A percentile compares a stretch with the other conserved stretches of the same genome.
Conservation (phyloP, 2,329 filamentous ascomycete genomes). For the Huntiella omanensis region DNA sequence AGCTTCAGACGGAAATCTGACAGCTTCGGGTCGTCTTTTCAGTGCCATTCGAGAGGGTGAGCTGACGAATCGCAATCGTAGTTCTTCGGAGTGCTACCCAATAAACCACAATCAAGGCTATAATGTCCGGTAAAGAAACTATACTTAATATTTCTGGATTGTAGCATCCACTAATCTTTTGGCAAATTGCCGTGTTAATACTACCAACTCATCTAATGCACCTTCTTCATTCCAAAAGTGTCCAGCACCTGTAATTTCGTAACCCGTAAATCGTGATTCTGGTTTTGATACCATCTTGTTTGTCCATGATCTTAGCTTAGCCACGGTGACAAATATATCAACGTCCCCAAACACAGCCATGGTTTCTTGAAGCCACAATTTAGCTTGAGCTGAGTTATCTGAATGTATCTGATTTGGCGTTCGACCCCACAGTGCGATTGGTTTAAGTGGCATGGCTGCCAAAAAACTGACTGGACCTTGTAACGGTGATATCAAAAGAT, state of each 20-base stretch:
- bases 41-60: no score
- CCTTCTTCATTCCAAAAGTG: slow-evolving; percentile 45
- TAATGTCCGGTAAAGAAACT: no score
- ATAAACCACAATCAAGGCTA: no score
- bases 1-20: neutral
- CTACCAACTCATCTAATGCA: slow-evolving; percentile 21
- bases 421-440: neutral
- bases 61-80: neutral
- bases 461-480: slow-evolving; percentile 40
- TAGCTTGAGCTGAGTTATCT: slow-evolving; percentile 25
- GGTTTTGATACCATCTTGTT: slow-evolving; percentile 26
- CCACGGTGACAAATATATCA: slow-evolving; percentile 52
- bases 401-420: neutral
- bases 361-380: slow-evolving; percentile 39
- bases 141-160: no score
- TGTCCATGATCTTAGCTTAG: slow-evolving; percentile 49
- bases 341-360: slow-evolving; percentile 56
- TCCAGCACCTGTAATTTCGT: slow-evolving; percentile 33
- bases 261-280: slow-evolving; percentile 26
- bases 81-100: neutral
- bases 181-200: slow-evolving; percentile 15
- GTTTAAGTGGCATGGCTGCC: slow-evolving; percentile 37
- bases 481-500: slow-evolving; percentile 51
- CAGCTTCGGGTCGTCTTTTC: no score
- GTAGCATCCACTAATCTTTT: neutral